phyloP scores from a whole-genome alignment of 1,284 basidiomycete species.

The Cutaneotrichosporon cyanovorans region DNA sequence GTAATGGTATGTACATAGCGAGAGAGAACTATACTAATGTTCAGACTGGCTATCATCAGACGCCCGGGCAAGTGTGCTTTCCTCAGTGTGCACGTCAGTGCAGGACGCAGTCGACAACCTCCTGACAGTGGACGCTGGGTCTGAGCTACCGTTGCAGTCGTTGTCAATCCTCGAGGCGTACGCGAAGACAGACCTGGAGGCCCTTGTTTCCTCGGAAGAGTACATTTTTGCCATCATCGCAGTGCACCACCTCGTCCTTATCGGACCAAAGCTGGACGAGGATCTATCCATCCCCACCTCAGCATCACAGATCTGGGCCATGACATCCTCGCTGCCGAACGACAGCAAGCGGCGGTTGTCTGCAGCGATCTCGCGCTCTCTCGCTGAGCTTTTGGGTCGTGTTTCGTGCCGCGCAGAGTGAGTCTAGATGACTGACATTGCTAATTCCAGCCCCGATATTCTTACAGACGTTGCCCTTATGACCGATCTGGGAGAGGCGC shows the following conservation, averaged over 20 bases:
- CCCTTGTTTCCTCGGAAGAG: slow-evolving; percentile 26
- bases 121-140: slow-evolving; percentile 8
- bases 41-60: slow-evolving; percentile 22
- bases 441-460: slow-evolving; percentile 19
- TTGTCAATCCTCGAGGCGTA: slow-evolving; percentile 32
- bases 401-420: slow-evolving; percentile 23
- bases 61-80: slow-evolving; percentile 26
- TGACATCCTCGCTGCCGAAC: slow-evolving; percentile 2
- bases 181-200: slow-evolving; percentile 19
- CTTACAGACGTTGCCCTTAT: slow-evolving; percentile 37
- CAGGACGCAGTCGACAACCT: slow-evolving; percentile 49
- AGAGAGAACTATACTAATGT: neutral
- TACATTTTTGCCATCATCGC: slow-evolving; percentile 28
- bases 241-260: slow-evolving; percentile 31
- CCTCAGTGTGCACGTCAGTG: slow-evolving; percentile 46
- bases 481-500: slow-evolving; percentile 14
- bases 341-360: slow-evolving; percentile 17
- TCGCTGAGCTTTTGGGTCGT: slow-evolving; percentile 22
- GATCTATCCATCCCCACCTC: slow-evolving; percentile 1
- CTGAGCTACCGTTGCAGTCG: slow-evolving; percentile 5
- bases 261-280: slow-evolving; percentile 23
- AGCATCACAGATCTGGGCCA: slow-evolving; percentile 20
- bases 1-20: neutral
- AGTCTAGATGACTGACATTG: neutral
- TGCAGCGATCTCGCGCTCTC: slow-evolving; percentile 17